Percentiles rank a stretch among this genome's conserved stretches.
These are phyloP conservation scores for Hypericum androsaemum DNA, from an alignment of 345 rosid genomes.

Conservation along the genomic window DNA sequence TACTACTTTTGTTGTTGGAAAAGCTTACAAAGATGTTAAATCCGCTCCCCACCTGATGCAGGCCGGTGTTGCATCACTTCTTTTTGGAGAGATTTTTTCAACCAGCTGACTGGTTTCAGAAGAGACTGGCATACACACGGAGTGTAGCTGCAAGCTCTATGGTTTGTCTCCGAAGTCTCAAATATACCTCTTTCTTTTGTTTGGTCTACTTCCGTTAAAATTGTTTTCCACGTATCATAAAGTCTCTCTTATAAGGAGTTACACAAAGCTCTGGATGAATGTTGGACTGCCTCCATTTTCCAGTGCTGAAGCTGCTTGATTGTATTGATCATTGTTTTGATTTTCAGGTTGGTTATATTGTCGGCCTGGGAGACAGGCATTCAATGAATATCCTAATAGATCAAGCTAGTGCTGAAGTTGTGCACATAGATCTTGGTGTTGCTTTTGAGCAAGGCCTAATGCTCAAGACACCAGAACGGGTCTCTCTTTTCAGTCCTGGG, in stretches of 20 bases:
- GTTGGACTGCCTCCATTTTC: too few species aligned
- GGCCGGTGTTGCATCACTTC: constrained; percentile 96
- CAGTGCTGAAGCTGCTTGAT: background rate
- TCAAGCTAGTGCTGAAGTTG: constrained; percentile 96
- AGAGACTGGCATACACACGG: constrained; percentile 90
- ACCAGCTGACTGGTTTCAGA: constrained; percentile 98
- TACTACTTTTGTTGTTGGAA: constrained; percentile 4
- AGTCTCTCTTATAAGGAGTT: background rate
- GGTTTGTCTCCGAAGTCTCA: constrained; percentile 31
- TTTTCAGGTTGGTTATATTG: constrained; percentile 89
- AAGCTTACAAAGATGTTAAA: constrained; percentile 9
- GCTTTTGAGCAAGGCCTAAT: constrained; percentile 97
- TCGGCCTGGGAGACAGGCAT: constrained; percentile 98
- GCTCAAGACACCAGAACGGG: constrained; percentile 98
- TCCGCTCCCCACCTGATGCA: constrained; percentile 28
- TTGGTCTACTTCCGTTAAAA: background rate
- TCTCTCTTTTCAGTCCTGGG: constrained; percentile 21
- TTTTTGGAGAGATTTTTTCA: constrained; percentile 79
- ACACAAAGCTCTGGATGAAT: too few species aligned
- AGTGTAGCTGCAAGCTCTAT: constrained; percentile 96
- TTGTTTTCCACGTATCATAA: background rate
- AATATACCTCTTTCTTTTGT: background rate
- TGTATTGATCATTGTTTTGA: constrained; percentile 9
- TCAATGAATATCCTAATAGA: constrained; percentile 86
- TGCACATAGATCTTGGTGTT: constrained; percentile 98